Evolutionary conservation across 2,329 filamentous ascomycete species (phyloP), one percentile per base, ranked within the genome.

Genomic region (Daldinia sp.): DNA sequence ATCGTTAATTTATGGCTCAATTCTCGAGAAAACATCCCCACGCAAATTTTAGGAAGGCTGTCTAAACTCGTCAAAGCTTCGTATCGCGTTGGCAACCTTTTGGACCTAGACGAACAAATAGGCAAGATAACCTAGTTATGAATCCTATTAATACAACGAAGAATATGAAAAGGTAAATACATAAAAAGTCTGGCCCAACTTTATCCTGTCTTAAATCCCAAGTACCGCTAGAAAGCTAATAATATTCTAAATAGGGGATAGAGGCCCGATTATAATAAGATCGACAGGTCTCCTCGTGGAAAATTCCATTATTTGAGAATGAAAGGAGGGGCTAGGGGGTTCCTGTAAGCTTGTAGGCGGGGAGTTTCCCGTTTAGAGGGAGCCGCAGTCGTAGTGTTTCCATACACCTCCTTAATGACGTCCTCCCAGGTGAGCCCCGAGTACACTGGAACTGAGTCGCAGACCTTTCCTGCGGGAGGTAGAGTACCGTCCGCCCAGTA

Each of bases 401-500:
- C 66, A 9, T 65, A 60, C 2, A 57, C 49, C 11, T 52, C 25
- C 11, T 55, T 23, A 17, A 67, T 61, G 8, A 65, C 41, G 21
- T 67, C 61, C 4, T 9, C 35, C 67, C 67, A 68, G 2, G 56
- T 63, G 17, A 64, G 32, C 3, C 37, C 54, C 11, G 61, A 64
- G 29, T 56, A 68, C 3, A 60, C 47, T 3, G 64, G 58, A 8
- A 35, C 58, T 9, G 67, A 62, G 47, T 75, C 55, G 54, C 78
- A 79, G 4, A 74, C 62, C 6, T 71, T 76, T 4, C 72, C 73
- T 3, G 68, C 63, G 27, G 71, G 49, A 1, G 77, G 77, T 21
- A 80, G 56, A 2, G 69, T 75, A 2, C 77, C 77, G 35, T 78
- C 69, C 4, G 47, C 50, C 66, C 75, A 80, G 56, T 79, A 80